Conservation (phyloP, 441 rosid species). For the Pelargonium cotyledonis region DNA sequence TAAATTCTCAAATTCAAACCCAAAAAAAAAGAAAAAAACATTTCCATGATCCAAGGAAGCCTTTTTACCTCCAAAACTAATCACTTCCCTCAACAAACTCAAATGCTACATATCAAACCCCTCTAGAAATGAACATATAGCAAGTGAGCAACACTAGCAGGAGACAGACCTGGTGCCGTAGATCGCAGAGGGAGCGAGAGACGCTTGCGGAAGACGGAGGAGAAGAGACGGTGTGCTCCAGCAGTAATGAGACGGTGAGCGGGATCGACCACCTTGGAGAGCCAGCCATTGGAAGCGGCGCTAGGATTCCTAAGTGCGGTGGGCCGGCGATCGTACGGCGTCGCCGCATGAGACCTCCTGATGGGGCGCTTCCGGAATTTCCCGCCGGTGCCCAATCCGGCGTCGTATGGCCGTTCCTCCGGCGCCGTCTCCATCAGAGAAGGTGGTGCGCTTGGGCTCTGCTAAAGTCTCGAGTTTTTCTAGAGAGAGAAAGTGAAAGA, state of each 20-base stretch:
- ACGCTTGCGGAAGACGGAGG: constrained; percentile 67
- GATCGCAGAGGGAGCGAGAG: constrained; percentile 41
- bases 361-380: constrained; percentile 62
- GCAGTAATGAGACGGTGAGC: constrained; percentile 69
- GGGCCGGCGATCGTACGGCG: constrained; percentile 79
- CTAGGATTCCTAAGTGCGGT: constrained; percentile 38
- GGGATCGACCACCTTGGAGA: constrained; percentile 86
- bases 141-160: background rate
- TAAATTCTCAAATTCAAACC: constrained; percentile 5
- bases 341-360: constrained; percentile 35
- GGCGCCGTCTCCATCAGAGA: constrained; percentile 61
- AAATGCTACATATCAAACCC: background rate
- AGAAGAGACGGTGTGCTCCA: constrained; percentile 67
- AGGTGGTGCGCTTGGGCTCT: background rate
- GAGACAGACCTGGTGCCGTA: constrained; percentile 22
- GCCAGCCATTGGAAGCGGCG: constrained; percentile 48
- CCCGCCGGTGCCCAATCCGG: constrained; percentile 61
- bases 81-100: background rate
- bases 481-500: background rate
- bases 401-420: constrained; percentile 46
- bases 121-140: background rate
- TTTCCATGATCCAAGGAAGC: background rate
- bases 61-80: constrained; percentile 5
- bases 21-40: background rate
- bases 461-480: background rate